phyloP scores from a whole-genome alignment of 495 filamentous ascomycete genomes.

The Tuber indicum region DNA sequence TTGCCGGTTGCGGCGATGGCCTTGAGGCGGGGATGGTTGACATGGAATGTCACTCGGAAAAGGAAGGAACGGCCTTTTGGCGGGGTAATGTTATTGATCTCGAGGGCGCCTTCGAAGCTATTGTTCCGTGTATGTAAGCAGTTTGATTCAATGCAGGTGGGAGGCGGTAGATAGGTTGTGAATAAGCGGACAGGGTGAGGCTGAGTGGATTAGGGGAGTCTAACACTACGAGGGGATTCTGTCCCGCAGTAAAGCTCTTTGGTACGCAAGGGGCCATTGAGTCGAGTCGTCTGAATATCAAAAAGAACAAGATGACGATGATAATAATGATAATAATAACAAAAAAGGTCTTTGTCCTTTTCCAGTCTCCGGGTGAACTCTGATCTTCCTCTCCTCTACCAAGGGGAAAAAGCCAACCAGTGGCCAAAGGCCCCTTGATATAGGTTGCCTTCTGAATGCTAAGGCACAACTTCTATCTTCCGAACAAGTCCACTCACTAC shows the following conservation, averaged over 20 bases:
- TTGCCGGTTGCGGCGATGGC: conserved; percentile 29
- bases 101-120: neutral
- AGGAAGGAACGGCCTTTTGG: conserved; percentile 43
- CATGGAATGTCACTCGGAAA: conserved; percentile 44
- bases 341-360: neutral
- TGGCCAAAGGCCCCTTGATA: neutral
- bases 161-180: neutral
- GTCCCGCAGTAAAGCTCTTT: conserved; percentile 11
- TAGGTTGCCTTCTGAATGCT: neutral
- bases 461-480: neutral
- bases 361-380: neutral
- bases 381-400: neutral
- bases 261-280: conserved; percentile 10
- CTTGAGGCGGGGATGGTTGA: conserved; percentile 42
- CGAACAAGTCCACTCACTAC: neutral
- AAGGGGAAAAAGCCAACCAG: neutral
- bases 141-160: neutral
- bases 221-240: conserved; percentile 13
- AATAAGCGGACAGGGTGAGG: neutral
- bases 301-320: neutral
- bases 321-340: neutral
- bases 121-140: neutral
- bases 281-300: neutral
- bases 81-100: conserved; percentile 20
- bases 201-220: neutral